Evolutionary conservation across 192 early-diverging fungal species (phyloP).

Genomic region (Backusella liffmaniae): DNA sequence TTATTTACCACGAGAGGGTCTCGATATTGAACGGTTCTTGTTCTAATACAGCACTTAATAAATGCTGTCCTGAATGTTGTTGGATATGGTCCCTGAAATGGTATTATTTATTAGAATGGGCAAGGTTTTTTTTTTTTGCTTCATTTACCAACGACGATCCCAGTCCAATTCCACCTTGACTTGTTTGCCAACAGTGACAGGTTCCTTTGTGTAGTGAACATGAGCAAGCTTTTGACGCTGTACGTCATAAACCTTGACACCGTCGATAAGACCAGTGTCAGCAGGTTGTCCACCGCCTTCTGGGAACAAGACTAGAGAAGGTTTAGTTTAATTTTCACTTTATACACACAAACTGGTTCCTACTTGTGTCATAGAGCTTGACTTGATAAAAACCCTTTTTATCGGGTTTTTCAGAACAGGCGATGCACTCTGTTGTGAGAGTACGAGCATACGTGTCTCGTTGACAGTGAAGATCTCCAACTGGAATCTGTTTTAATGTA

Average conservation of each 20-base stretch:
- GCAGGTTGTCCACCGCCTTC: conserved; percentile 74
- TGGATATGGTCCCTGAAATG: conserved; percentile 61
- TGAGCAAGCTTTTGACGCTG: conserved; percentile 57
- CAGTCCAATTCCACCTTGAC: conserved; percentile 63
- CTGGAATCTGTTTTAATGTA: conserved; percentile 43
- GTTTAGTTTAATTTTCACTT: neutral
- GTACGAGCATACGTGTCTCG: conserved; percentile 46
- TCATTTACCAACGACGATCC: conserved; percentile 48
- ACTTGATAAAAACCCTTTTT: conserved; percentile 60
- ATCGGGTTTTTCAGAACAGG: conserved; percentile 51
- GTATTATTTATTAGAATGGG: neutral
- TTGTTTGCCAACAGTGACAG: conserved; percentile 43
- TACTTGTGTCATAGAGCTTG: conserved; percentile 58
- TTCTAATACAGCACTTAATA: conserved; percentile 67
- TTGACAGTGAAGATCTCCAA: conserved; percentile 63
- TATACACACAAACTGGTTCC: neutral
- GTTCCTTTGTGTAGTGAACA: conserved; percentile 55
- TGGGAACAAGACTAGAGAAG: conserved; percentile 64
- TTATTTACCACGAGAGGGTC: conserved; percentile 62
- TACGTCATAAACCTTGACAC: conserved; percentile 55
- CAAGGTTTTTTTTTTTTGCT: neutral
- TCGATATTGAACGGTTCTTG: conserved; percentile 53
- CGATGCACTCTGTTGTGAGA: conserved; percentile 49
- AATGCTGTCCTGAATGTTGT: conserved; percentile 76
- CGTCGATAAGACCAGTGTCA: conserved; percentile 59